Conservation (phyloP, 768 basidiomycete genomes). For the Pleurotus sapidus region DNA sequence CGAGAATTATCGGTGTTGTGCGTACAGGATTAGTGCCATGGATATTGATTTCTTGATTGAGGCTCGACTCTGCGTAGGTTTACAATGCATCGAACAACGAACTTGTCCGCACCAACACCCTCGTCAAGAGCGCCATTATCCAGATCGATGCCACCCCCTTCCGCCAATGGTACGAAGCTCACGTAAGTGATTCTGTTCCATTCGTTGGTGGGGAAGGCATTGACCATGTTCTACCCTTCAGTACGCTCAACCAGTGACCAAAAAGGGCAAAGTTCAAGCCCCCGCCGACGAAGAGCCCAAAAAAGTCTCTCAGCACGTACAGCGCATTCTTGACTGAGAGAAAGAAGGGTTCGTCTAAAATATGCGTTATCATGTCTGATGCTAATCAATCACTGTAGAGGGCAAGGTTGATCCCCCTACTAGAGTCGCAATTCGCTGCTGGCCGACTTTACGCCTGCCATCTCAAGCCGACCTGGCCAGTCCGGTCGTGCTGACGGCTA, state of each 20-base stretch:
- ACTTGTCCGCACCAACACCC: conserved; percentile 98
- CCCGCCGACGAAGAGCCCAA: conserved; percentile 57
- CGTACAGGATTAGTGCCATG: conserved; percentile 29
- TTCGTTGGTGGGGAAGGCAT: not conserved
- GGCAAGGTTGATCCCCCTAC: conserved; percentile 88
- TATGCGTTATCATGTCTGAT: not conserved
- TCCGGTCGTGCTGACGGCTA: conserved; percentile 96
- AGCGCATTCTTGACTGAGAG: conserved; percentile 84
- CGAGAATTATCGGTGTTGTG: conserved; percentile 94
- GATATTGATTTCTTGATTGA: not conserved
- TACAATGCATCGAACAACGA: conserved; percentile 99
- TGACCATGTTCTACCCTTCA: conserved; percentile 23
- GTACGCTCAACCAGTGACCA: conserved; percentile 95
- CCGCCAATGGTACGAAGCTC: conserved; percentile 99
- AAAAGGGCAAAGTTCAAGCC: conserved; percentile 71
- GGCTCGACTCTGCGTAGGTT: conserved; percentile 46
- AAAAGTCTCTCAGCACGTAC: conserved; percentile 89
- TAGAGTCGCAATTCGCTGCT: conserved; percentile 88
- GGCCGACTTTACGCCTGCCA: conserved; percentile 94
- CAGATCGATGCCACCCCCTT: conserved; percentile 98
- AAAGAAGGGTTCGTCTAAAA: conserved; percentile 70
- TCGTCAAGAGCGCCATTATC: conserved; percentile 96
- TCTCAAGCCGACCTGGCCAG: conserved; percentile 96
- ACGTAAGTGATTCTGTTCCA: conserved; percentile 55
- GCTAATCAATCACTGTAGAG: conserved; percentile 36